Evolutionary conservation across 139 green algal genomes (phyloP).

Genomic region (Trebouxia sp.): DNA sequence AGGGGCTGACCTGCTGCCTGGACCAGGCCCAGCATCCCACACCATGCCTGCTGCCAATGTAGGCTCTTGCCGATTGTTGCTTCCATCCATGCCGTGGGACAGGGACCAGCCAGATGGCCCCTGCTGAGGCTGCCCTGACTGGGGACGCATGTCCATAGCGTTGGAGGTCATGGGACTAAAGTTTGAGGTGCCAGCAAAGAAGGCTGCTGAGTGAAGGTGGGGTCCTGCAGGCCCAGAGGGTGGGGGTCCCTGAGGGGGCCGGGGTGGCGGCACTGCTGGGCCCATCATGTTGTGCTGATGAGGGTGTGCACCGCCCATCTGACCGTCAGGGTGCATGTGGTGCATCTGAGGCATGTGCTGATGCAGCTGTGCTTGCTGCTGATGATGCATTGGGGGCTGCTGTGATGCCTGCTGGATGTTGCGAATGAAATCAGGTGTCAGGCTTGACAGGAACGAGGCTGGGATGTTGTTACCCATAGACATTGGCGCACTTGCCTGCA

Average conservation of each 20-base stretch:
- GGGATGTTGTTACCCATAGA: too few species aligned
- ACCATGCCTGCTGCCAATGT: constrained; percentile 7
- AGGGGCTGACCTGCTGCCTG: neutral
- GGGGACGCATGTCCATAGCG: neutral
- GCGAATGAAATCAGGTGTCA: neutral
- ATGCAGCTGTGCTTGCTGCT: neutral
- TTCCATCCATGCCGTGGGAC: neutral
- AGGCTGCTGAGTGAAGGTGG: neutral
- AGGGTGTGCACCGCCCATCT: neutral
- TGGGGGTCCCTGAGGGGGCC: neutral
- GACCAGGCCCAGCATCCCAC: neutral
- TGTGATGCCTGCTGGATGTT: neutral
- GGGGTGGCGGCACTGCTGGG: neutral
- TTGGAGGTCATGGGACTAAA: neutral
- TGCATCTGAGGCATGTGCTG: neutral
- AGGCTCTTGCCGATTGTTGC: neutral
- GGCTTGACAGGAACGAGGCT: neutral
- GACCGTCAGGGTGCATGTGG: neutral
- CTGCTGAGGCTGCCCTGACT: neutral
- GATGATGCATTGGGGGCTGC: neutral
- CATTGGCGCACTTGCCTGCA: too few species aligned
- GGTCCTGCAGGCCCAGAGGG: neutral
- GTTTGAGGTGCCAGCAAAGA: neutral
- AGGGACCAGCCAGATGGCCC: neutral
- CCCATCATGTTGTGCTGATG: constrained; percentile 1